Percentiles rank a stretch among this genome's conserved stretches.
These are phyloP conservation scores for Teunomyces atbi DNA, from an alignment of 805 yeast genomes.

Conservation along the genomic window DNA sequence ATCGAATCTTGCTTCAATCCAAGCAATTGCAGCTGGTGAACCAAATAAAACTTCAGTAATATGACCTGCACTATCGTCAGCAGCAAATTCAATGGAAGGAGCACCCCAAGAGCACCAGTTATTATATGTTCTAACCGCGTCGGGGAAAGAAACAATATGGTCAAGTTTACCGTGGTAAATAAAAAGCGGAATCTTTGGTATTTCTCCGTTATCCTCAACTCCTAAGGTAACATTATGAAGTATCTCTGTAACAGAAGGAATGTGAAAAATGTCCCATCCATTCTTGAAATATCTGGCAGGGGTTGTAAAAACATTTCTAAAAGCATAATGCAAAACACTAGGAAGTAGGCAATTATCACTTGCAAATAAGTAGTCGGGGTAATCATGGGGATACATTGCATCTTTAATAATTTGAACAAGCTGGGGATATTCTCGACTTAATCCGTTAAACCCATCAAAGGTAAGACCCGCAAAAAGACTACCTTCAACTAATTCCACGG, in stretches of 20 bases:
- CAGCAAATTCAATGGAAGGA: slow-evolving; percentile 9
- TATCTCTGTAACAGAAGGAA: not conserved
- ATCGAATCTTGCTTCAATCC: slow-evolving; percentile 16
- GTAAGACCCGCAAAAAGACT: slow-evolving; percentile 27
- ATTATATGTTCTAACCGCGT: slow-evolving; percentile 7
- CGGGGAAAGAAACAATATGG: slow-evolving; percentile 10
- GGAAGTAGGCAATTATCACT: not conserved
- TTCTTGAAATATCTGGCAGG: not conserved
- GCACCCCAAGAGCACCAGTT: slow-evolving; percentile 11
- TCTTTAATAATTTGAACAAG: slow-evolving; percentile 8
- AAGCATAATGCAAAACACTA: not conserved
- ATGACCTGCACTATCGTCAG: slow-evolving; percentile 14
- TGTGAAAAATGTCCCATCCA: not conserved
- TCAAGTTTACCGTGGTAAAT: slow-evolving; percentile 10
- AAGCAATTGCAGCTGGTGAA: slow-evolving; percentile 14
- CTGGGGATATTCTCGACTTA: slow-evolving; percentile 29
- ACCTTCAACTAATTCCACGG: slow-evolving; percentile 23
- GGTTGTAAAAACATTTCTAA: not conserved
- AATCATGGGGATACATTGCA: slow-evolving; percentile 5
- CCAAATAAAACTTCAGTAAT: slow-evolving; percentile 14
- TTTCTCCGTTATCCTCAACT: not conserved
- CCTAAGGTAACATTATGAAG: not conserved
- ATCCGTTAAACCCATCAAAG: slow-evolving; percentile 28
- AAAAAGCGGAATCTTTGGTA: slow-evolving; percentile 11
- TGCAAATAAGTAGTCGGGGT: not conserved